phyloP scores from a whole-genome alignment of 2,329 filamentous ascomycete genomes.

The Colletotrichum caudatum region DNA sequence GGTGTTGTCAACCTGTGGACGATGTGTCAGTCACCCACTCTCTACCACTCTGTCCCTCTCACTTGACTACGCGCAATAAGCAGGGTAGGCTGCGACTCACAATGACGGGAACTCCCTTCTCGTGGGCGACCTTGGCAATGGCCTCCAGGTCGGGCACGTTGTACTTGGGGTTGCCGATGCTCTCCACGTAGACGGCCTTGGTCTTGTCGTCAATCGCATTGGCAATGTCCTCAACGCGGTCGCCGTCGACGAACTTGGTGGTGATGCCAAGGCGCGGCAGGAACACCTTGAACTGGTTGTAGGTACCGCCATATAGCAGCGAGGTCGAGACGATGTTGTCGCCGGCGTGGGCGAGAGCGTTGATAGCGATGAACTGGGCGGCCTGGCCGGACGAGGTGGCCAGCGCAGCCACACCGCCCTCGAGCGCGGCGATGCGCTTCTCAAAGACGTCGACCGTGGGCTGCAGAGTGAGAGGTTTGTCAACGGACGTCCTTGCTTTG shows the following conservation, averaged over 20 bases:
- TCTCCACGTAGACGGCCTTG: slow-evolving; percentile 92
- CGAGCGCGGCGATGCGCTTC: slow-evolving; percentile 94
- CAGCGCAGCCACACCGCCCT: slow-evolving; percentile 89
- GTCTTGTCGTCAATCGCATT: slow-evolving; percentile 91
- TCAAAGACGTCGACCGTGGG: slow-evolving; percentile 97
- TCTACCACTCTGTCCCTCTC: neutral
- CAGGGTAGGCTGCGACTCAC: slow-evolving; percentile 53
- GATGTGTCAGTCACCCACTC: neutral
- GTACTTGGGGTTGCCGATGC: slow-evolving; percentile 93
- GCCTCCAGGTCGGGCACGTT: slow-evolving; percentile 92
- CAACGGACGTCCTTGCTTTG: neutral
- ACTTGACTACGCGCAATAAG: neutral
- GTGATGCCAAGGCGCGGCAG: slow-evolving; percentile 87
- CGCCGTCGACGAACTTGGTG: slow-evolving; percentile 88
- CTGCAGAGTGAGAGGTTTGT: slow-evolving; percentile 54
- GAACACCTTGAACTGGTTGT: slow-evolving; percentile 96
- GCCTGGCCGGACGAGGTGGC: slow-evolving; percentile 88
- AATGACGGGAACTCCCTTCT: slow-evolving; percentile 74
- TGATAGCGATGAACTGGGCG: slow-evolving; percentile 91
- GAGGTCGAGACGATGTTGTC: slow-evolving; percentile 95
- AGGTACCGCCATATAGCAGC: slow-evolving; percentile 94
- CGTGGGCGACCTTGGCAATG: slow-evolving; percentile 83
- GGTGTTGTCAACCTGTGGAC: slow-evolving; percentile 83
- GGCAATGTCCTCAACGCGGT: slow-evolving; percentile 82
- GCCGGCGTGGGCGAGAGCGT: slow-evolving; percentile 84